Evolutionary conservation across 768 basidiomycete genomes (phyloP), one percentile per base, ranked within the genome.

Genomic region (Lactifluus subvellereus): DNA sequence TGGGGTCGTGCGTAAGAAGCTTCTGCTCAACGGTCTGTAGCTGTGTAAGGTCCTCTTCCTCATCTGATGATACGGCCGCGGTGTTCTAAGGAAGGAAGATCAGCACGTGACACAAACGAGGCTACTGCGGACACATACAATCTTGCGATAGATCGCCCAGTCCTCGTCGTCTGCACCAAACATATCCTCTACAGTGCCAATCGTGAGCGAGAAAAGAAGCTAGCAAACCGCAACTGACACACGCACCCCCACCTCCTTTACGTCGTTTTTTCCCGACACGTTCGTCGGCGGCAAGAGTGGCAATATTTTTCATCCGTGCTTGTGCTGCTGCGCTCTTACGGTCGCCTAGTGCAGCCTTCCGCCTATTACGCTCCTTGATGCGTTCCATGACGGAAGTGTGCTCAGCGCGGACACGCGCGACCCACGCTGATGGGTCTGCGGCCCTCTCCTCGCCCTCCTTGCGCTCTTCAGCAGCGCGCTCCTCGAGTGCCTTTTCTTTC

Each of bases 101-200:
- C 1, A 58, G 22, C 57, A 59, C 47, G 59, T 42, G 27, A 56
- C 43, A 52, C 16, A 32, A 6, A 30, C 4, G 20, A 32, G 2
- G 18, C 18, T 8, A 42, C 14, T 9, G 1, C 48, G 13, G 38
- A 45, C 10, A 73, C 84, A 66, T 71, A 95, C 95, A 62, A 99
- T 94, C 75, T 98, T 94, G 67, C 96, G 91, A 72, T 98, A 98
- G 62, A 98, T 94, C 0, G 88, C 88, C 95, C 96, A 98, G 71
- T 98, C 96, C 7, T 89, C 94, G 71, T 98, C 95, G 67, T 96
- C 88, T 18, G 86, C 87, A 4, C 96, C 94, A 71, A 98, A 99
- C 76, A 79, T 86, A 68, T 98, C 95, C 78, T 98, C 95, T 89
- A 42, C 40, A 16, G n/a, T 22, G 48, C 3, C 9, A 10, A 4